Base-by-base conservation (phyloP, 1,139 yeast genomes). In the Pichia sp. region DNA sequence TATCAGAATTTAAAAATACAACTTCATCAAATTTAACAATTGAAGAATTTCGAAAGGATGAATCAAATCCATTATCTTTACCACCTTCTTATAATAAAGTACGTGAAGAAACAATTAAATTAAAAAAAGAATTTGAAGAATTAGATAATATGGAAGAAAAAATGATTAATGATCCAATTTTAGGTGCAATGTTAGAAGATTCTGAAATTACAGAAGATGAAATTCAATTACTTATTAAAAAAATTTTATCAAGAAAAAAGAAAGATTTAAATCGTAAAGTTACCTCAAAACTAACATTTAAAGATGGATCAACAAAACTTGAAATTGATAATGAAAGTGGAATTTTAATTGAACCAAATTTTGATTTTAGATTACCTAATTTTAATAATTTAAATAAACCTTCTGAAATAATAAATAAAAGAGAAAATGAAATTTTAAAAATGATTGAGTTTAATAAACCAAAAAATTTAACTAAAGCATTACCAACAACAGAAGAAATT, bases 1-100 rank as follows among this genome's bases (percentile, higher is more conserved):
- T 93, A 50, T 82, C 81, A 54, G 99, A 93, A 63, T 93, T 93
- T 59, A 80, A 79, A 52, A 70, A 71, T 41, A 88, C 98, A 0
- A 69, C 74, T 25, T 79, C 95, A 0, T 95, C 89, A 1, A 66
- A 68, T 6, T 64, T 89, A 49, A 77, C 95, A 0, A 79, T 93
- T 19, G 70, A 74, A 37, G 81, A 78, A 37, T 91, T 93, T 57
- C 70, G 96, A 52, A 40, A 39, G 8, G 62, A 64, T 2, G 55
- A 57, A 1, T 34, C 41, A 1, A 46, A 56, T 47, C 78, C 69
- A 48, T 60, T 73, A 4, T 69, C 83, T 1, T 72, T 78, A 46
- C 99, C 99, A 0, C 99, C 99, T 1, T 80, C 96, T 1, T 89
- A 74, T 59, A 68, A 64, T 23, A 73, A 69, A 45, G 79, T 80